These are phyloP conservation scores for Osmanthus fragrans DNA, from an alignment of 257 asterid genomes.

Conservation along the genomic window DNA sequence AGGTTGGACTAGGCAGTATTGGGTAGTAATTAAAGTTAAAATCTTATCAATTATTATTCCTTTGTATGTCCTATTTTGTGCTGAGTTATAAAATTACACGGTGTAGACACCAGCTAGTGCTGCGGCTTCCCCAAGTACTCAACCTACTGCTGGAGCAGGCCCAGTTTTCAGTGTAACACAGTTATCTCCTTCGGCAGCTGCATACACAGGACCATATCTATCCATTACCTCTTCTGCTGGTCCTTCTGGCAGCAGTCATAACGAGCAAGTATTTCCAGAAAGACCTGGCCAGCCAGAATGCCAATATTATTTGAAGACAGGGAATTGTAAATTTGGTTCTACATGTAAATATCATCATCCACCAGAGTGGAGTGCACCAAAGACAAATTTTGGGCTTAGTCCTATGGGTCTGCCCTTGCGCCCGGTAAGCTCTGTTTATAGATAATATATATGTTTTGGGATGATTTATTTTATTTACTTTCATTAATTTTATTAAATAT, in stretches of 20 bases:
- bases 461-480: neutral
- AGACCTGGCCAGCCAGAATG: conserved; percentile 93
- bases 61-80: conserved; percentile 5
- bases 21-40: neutral
- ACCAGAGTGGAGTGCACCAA: conserved; percentile 58
- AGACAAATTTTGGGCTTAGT: conserved; percentile 60
- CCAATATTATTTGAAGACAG: conserved; percentile 75
- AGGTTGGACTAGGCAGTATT: neutral
- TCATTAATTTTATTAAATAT: neutral
- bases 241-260: conserved; percentile 64
- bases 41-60: neutral
- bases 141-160: conserved; percentile 57
- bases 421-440: conserved; percentile 53
- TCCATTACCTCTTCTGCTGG: conserved; percentile 61
- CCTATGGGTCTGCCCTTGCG: conserved; percentile 89
- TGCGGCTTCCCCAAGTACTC: conserved; percentile 58
- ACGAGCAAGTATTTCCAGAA: conserved; percentile 67
- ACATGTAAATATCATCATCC: conserved; percentile 96
- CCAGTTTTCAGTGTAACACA: conserved; percentile 66
- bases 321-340: conserved; percentile 83
- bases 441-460: neutral
- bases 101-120: conserved; percentile 64
- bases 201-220: conserved; percentile 69
- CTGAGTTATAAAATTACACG: conserved; percentile 25
- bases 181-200: conserved; percentile 77